Evolutionary conservation across 2,329 filamentous ascomycete genomes (phyloP).

Genomic region (Pseudogymnoascus pannorum): DNA sequence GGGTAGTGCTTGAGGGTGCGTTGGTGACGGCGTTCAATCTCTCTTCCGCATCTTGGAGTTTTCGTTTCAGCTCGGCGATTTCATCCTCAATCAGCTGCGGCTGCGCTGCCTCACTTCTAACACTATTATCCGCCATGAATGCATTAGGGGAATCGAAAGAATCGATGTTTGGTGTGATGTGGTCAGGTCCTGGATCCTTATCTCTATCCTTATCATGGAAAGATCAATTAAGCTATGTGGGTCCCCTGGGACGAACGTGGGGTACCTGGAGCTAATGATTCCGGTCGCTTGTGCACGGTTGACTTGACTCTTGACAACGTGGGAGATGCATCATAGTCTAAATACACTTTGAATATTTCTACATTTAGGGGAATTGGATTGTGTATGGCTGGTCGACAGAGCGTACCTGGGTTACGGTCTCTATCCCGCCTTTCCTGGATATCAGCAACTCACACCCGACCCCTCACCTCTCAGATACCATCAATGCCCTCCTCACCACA

Average conservation of each 20-base stretch:
- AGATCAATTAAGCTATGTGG: background rate
- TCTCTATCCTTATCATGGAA: background rate
- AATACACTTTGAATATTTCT: background rate
- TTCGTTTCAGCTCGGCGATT: constrained; percentile 49
- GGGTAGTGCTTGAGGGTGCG: constrained; percentile 20
- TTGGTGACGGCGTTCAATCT: constrained; percentile 33
- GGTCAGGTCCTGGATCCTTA: background rate
- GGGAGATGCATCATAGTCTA: background rate
- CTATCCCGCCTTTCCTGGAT: background rate
- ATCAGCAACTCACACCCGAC: background rate
- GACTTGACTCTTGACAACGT: background rate
- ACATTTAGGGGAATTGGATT: background rate
- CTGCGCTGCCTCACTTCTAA: background rate
- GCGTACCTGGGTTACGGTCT: background rate
- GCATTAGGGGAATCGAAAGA: background rate
- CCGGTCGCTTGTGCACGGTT: background rate
- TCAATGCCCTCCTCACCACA: background rate
- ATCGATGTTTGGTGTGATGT: background rate
- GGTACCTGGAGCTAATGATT: background rate
- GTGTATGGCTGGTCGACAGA: background rate
- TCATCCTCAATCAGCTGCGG: constrained; percentile 35
- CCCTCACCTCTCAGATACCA: background rate
- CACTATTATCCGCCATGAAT: background rate
- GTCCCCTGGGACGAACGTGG: background rate
- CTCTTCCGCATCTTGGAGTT: constrained; percentile 34